Evolutionary conservation across 2,329 filamentous ascomycete species (phyloP).

Genomic region (Colletotrichum tofieldiae): DNA sequence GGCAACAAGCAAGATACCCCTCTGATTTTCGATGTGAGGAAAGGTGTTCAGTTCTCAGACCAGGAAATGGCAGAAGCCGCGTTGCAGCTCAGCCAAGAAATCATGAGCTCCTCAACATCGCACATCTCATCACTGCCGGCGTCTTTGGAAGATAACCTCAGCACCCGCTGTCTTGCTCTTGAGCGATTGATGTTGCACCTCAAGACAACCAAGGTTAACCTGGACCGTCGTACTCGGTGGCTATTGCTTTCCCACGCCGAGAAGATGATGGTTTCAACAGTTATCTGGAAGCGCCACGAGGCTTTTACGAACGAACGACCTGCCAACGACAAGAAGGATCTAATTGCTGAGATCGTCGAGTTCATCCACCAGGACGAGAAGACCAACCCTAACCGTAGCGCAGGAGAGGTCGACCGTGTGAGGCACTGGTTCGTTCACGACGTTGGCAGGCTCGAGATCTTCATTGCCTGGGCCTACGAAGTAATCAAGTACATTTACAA

Average conservation of each 20-base stretch:
- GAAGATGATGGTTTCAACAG: slow-evolving; percentile 84
- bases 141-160: slow-evolving; percentile 86
- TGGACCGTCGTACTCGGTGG: slow-evolving; percentile 83
- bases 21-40: slow-evolving; percentile 83
- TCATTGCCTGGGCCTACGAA: slow-evolving; percentile 85
- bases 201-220: slow-evolving; percentile 73
- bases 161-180: slow-evolving; percentile 80
- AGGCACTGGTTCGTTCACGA: slow-evolving; percentile 91
- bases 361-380: slow-evolving; percentile 85
- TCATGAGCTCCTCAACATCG: slow-evolving; percentile 82
- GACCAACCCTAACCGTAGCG: slow-evolving; percentile 73
- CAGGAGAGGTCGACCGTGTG: slow-evolving; percentile 83
- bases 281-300: slow-evolving; percentile 88
- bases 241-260: slow-evolving; percentile 90
- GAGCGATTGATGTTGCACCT: slow-evolving; percentile 83
- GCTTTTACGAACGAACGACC: slow-evolving; percentile 73
- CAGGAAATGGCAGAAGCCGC: slow-evolving; percentile 84
- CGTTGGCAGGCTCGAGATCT: slow-evolving; percentile 78
- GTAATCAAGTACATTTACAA: slow-evolving; percentile 81
- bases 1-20: slow-evolving; percentile 86
- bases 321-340: slow-evolving; percentile 75
- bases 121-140: slow-evolving; percentile 82
- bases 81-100: slow-evolving; percentile 83
- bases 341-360: slow-evolving; percentile 82
- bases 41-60: slow-evolving; percentile 76